Conservation (phyloP, 345 rosid species). For the Aquilaria yunnanensis region DNA sequence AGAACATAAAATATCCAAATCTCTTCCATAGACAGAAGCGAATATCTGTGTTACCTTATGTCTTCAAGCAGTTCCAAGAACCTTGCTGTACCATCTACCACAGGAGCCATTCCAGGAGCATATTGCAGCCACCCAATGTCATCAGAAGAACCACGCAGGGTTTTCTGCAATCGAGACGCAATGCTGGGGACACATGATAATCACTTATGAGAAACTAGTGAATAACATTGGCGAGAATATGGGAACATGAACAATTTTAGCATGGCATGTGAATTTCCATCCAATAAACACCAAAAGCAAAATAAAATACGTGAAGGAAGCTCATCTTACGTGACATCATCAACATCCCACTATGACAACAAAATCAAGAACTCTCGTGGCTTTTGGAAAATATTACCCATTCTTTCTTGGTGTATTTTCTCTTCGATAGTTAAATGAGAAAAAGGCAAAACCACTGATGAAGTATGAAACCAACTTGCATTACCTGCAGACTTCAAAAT, state of each 20-base stretch:
- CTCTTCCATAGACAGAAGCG: too few relatives aligned
- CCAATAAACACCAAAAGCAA: neutral
- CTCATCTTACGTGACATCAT: too few relatives aligned
- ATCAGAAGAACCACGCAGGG: constrained; percentile 54
- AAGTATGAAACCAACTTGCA: constrained; percentile 13
- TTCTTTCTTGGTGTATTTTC: too few relatives aligned
- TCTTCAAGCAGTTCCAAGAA: constrained; percentile 51
- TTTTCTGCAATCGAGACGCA: constrained; percentile 40
- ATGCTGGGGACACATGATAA: constrained; percentile 31
- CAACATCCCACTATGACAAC: neutral
- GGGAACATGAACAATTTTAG: neutral
- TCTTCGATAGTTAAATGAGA: neutral
- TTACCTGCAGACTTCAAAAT: constrained; percentile 43
- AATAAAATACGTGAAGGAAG: neutral
- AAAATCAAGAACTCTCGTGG: neutral
- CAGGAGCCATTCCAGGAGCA: constrained; percentile 54
- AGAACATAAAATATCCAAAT: neutral
- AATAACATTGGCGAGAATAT: neutral
- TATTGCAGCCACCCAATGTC: constrained; percentile 73
- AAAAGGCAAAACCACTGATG: neutral
- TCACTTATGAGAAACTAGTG: constrained; percentile 1
- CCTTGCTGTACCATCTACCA: constrained; percentile 49
- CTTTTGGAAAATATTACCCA: neutral
- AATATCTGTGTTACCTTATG: constrained; percentile 28
- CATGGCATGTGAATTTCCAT: too few relatives aligned